phyloP scores from a whole-genome alignment of 208 protist genomes.

The Crithidia thermophila region DNA sequence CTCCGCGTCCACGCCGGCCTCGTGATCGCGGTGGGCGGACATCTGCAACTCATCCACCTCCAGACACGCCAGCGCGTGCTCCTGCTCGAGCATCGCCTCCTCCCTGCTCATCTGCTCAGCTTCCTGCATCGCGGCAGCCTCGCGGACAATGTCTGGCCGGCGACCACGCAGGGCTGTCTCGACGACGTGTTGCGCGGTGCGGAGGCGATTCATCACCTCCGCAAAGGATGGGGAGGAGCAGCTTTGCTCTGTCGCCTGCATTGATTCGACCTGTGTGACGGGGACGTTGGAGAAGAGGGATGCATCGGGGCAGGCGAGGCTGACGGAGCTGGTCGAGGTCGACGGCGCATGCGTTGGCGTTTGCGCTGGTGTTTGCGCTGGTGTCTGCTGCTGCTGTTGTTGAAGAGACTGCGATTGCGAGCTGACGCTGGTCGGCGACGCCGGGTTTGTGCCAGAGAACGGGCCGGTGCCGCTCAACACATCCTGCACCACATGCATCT shows the following conservation, averaged over 20 bases:
- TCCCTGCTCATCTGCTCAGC: background rate
- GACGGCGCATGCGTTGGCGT: too few relatives aligned
- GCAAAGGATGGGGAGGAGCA: background rate
- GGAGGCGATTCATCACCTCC: conserved; percentile 13
- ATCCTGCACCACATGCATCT: conserved; percentile 46
- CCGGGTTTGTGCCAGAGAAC: background rate
- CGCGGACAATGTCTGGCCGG: conserved; percentile 32
- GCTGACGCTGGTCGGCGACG: background rate
- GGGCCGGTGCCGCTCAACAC: conserved; percentile 20
- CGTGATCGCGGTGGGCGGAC: background rate
- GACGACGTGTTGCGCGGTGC: conserved; percentile 18
- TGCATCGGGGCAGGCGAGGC: background rate
- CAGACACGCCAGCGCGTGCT: background rate
- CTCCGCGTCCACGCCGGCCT: conserved; percentile 19
- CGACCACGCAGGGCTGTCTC: conserved; percentile 33
- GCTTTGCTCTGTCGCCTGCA: too few relatives aligned
- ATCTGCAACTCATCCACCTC: background rate
- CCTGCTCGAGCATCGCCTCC: conserved; percentile 4
- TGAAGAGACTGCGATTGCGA: too few relatives aligned
- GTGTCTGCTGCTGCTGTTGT: too few relatives aligned
- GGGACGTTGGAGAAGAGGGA: too few relatives aligned
- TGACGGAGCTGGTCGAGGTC: conserved; percentile 8
- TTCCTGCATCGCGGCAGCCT: conserved; percentile 5
- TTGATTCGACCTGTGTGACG: too few relatives aligned
- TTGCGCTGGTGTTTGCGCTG: too few relatives aligned